These are phyloP conservation scores for Colletotrichum incanum DNA, from an alignment of 2,329 filamentous ascomycete genomes.

Conservation along the genomic window DNA sequence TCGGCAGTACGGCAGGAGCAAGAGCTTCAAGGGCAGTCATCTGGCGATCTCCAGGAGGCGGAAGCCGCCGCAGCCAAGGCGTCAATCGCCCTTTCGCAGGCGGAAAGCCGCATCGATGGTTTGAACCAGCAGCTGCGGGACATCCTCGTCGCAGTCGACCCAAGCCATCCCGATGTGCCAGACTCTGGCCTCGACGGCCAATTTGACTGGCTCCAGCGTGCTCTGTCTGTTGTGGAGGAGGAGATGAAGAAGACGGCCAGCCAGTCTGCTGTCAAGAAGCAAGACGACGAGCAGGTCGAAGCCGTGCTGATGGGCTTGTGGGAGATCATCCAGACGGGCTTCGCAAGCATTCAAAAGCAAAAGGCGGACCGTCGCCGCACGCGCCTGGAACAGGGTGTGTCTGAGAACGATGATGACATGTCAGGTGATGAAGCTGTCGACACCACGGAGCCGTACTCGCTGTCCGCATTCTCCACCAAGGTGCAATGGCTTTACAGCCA, in stretches of 20 bases:
- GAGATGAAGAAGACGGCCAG: slow-evolving; percentile 57
- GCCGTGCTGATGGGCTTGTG: slow-evolving; percentile 68
- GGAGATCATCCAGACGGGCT: slow-evolving; percentile 70
- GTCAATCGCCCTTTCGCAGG: slow-evolving; percentile 53
- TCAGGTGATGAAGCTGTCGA: slow-evolving; percentile 75
- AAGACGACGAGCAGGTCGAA: slow-evolving; percentile 71
- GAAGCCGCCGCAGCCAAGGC: slow-evolving; percentile 46
- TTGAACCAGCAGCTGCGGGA: slow-evolving; percentile 77
- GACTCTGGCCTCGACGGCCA: slow-evolving; percentile 76
- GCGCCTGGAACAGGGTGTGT: slow-evolving; percentile 70
- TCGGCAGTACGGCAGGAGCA: slow-evolving; percentile 73
- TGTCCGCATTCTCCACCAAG: slow-evolving; percentile 83
- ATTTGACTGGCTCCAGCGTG: slow-evolving; percentile 76
- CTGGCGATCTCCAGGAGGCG: slow-evolving; percentile 45
- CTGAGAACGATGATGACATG: slow-evolving; percentile 73
- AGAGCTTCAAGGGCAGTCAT: slow-evolving; percentile 56
- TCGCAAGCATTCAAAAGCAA: slow-evolving; percentile 69
- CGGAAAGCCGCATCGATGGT: slow-evolving; percentile 70
- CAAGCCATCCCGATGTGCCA: slow-evolving; percentile 72
- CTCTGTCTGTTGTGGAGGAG: slow-evolving; percentile 66
- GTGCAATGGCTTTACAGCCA: slow-evolving; percentile 85
- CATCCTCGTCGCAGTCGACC: slow-evolving; percentile 65
- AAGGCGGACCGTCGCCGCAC: slow-evolving; percentile 68
- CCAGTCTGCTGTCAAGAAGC: slow-evolving; percentile 51
- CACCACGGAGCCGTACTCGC: slow-evolving; percentile 75